Evolutionary conservation across 345 rosid species (phyloP).

Genomic region (Populus alba): DNA sequence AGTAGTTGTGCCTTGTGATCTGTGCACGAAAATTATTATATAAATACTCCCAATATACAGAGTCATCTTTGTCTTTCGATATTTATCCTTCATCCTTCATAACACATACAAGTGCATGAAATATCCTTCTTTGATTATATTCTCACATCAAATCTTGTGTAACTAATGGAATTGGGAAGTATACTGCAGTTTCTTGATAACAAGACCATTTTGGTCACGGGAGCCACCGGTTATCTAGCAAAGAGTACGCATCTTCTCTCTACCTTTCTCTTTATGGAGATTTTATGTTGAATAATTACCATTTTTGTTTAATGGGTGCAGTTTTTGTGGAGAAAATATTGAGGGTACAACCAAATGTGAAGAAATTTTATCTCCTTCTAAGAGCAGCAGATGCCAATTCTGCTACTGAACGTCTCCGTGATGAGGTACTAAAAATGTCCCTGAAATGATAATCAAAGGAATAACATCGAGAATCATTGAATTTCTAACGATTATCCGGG

Average conservation of each 20-base stretch:
- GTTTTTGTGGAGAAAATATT: slow-evolving; percentile 24
- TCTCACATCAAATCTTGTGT: not conserved
- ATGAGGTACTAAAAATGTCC: slow-evolving; percentile 11
- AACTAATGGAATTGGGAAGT: slow-evolving; percentile 27
- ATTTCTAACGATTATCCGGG: not conserved
- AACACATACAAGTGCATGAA: not conserved
- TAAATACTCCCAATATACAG: no score
- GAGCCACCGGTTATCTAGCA: slow-evolving; percentile 47
- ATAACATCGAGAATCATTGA: not conserved
- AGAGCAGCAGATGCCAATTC: slow-evolving; percentile 22
- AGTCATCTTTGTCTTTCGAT: not conserved
- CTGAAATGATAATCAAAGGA: not conserved
- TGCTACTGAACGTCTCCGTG: slow-evolving; percentile 6
- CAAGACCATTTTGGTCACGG: slow-evolving; percentile 41
- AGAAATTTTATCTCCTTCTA: slow-evolving; percentile 25
- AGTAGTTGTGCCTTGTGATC: not conserved
- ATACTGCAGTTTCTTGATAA: slow-evolving; percentile 29
- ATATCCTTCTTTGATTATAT: not conserved
- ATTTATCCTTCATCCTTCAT: not conserved
- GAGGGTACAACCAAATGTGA: slow-evolving; percentile 25
- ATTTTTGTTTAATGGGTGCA: not conserved
- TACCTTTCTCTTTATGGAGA: not conserved
- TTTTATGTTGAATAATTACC: not conserved
- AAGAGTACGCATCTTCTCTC: slow-evolving; percentile 22
- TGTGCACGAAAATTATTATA: not conserved